These are phyloP conservation scores for Hydnomerulius pinastri DNA, from an alignment of 768 basidiomycete genomes.

Conservation along the genomic window DNA sequence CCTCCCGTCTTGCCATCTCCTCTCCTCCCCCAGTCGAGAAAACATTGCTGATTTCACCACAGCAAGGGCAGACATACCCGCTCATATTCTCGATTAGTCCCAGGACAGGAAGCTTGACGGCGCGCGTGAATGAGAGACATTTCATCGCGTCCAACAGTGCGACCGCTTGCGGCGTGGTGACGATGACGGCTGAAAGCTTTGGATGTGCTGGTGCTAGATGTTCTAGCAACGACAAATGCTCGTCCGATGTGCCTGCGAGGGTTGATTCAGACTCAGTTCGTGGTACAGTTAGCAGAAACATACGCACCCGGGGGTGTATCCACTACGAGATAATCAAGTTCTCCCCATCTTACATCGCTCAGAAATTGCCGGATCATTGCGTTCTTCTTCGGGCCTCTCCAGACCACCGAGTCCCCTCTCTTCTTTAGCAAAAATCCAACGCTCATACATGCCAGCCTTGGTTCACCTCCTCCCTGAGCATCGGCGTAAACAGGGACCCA, in stretches of 20 bases:
- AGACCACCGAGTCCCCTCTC: slow-evolving; percentile 91
- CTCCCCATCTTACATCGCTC: slow-evolving; percentile 93
- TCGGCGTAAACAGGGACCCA: slow-evolving; percentile 99
- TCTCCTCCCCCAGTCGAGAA: slow-evolving; percentile 94
- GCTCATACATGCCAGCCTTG: slow-evolving; percentile 90
- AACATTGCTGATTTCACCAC: slow-evolving; percentile 91
- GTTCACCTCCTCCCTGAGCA: slow-evolving; percentile 46
- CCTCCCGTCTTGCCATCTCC: slow-evolving; percentile 79
- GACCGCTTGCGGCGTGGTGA: slow-evolving; percentile 97
- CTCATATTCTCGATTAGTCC: slow-evolving; percentile 99
- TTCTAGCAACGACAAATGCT: slow-evolving; percentile 93
- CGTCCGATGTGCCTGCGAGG: slow-evolving; percentile 90
- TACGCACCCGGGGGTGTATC: slow-evolving; percentile 93
- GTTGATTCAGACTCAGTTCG: slow-evolving; percentile 17
- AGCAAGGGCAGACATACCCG: slow-evolving; percentile 97
- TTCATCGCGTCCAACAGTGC: slow-evolving; percentile 95
- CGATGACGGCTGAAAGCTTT: slow-evolving; percentile 81
- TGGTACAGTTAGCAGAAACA: slow-evolving; percentile 1
- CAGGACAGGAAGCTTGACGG: slow-evolving; percentile 82
- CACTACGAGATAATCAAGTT: slow-evolving; percentile 88
- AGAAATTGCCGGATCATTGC: slow-evolving; percentile 97
- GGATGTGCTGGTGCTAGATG: slow-evolving; percentile 85
- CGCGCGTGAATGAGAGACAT: slow-evolving; percentile 92
- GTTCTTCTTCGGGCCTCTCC: slow-evolving; percentile 98
- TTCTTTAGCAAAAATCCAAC: slow-evolving; percentile 93